Evolutionary conservation across 2,329 filamentous ascomycete species (phyloP).

Genomic region (Arthroderma sp.): DNA sequence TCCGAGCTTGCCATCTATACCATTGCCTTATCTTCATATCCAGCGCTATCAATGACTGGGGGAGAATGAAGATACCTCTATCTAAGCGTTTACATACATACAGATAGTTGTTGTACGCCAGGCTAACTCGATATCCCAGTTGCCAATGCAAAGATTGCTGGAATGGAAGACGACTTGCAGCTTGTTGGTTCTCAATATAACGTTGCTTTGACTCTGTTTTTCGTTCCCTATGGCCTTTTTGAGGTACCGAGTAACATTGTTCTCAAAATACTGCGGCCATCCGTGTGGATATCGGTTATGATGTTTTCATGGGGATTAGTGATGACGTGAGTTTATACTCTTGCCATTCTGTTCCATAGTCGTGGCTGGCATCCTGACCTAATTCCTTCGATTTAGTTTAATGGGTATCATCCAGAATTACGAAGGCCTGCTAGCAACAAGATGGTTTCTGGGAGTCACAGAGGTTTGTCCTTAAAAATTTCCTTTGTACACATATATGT

Average conservation of each 20-base stretch:
- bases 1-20: no score
- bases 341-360: background rate
- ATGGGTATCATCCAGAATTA: slow-evolving; percentile 42
- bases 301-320: slow-evolving; percentile 27
- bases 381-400: slow-evolving; percentile 15
- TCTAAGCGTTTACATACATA: no score
- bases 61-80: no score
- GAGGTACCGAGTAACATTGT: slow-evolving; percentile 31
- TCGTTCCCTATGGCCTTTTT: slow-evolving; percentile 27
- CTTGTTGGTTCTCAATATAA: slow-evolving; percentile 26
- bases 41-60: no score
- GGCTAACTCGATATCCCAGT: slow-evolving; percentile 10
- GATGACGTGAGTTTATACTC: slow-evolving; percentile 10
- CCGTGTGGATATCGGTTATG: slow-evolving; percentile 35
- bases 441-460: slow-evolving; percentile 37
- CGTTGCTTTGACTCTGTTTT: slow-evolving; percentile 27
- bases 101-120: background rate
- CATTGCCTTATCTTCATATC: no score
- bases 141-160: slow-evolving; percentile 26
- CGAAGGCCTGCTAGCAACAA: slow-evolving; percentile 36
- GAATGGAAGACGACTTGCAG: slow-evolving; percentile 17
- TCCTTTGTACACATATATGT: background rate
- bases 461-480: slow-evolving; percentile 18
- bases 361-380: background rate
- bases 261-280: slow-evolving; percentile 26